Conservation (phyloP, 2,329 filamentous ascomycete genomes). For the Ilyonectria destructans region DNA sequence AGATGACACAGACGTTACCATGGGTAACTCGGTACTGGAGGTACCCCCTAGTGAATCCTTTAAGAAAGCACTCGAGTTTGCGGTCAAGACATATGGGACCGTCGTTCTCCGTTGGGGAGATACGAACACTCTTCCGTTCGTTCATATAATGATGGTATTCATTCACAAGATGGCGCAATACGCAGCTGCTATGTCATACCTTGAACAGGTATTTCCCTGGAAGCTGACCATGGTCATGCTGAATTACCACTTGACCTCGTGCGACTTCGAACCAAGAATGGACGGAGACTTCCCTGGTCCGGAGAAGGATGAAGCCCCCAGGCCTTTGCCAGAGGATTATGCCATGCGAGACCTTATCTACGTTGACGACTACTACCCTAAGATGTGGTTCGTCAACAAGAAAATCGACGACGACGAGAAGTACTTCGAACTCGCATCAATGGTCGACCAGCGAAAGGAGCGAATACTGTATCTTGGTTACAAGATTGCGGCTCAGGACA, state of each 20-base stretch:
- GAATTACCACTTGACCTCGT: no score
- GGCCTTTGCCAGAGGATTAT: no score
- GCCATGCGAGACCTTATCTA: no score
- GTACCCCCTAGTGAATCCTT: constrained; percentile 52
- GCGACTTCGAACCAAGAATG: no score
- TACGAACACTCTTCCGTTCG: constrained; percentile 74
- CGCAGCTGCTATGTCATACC: constrained; percentile 62
- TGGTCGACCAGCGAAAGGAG: constrained; percentile 67
- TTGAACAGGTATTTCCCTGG: no score
- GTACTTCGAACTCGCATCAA: constrained; percentile 74
- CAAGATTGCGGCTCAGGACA: constrained; percentile 60
- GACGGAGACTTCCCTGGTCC: no score
- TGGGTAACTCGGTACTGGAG: no score
- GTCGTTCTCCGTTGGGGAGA: constrained; percentile 68
- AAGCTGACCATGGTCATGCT: no score
- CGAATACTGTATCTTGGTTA: no score
- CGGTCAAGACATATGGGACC: constrained; percentile 61
- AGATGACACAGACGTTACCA: no score
- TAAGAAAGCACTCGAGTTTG: constrained; percentile 58
- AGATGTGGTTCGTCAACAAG: constrained; percentile 71
- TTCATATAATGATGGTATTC: constrained; percentile 76
- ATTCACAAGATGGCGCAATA: constrained; percentile 63
- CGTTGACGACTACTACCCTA: constrained; percentile 76
- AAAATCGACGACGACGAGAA: constrained; percentile 78
- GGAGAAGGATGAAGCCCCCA: no score